Percentiles rank a stretch among this genome's conserved stretches.
Conservation (phyloP, 2,329 filamentous ascomycete genomes). For the Cladophialophora yegresii region DNA sequence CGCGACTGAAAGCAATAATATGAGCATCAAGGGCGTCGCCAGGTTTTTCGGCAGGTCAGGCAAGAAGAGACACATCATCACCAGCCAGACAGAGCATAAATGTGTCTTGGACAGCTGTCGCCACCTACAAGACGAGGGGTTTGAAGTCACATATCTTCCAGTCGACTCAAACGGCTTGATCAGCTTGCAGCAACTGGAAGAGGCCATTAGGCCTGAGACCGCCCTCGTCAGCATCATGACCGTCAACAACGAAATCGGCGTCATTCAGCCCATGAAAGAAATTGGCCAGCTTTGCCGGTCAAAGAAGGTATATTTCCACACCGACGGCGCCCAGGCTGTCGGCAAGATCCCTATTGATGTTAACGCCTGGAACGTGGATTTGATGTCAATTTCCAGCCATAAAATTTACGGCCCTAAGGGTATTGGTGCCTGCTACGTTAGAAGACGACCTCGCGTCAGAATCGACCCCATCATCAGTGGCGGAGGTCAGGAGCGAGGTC, state of each 20-base stretch:
- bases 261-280: slow-evolving; percentile 93
- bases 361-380: slow-evolving; percentile 94
- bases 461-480: slow-evolving; percentile 95
- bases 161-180: slow-evolving; percentile 86
- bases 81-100: slow-evolving; percentile 97
- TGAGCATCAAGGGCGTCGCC: slow-evolving; percentile 98
- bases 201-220: slow-evolving; percentile 87
- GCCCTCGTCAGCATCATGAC: slow-evolving; percentile 95
- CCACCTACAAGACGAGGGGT: slow-evolving; percentile 95
- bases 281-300: slow-evolving; percentile 89
- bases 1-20: slow-evolving; percentile 98
- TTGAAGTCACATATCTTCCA: slow-evolving; percentile 93
- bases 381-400: slow-evolving; percentile 98
- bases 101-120: slow-evolving; percentile 96
- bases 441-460: slow-evolving; percentile 87
- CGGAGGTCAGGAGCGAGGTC: slow-evolving; percentile 91
- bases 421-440: slow-evolving; percentile 93
- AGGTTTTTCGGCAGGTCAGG: slow-evolving; percentile 89
- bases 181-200: slow-evolving; percentile 78
- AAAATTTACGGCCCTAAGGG: slow-evolving; percentile 99
- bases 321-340: slow-evolving; percentile 94
- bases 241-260: slow-evolving; percentile 98
- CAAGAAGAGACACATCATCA: slow-evolving; percentile 99
- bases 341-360: slow-evolving; percentile 97
- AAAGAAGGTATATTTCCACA: slow-evolving; percentile 97